Evolutionary conservation across 2,329 filamentous ascomycete species (phyloP).

Genomic region (Aspergillus udagawae): DNA sequence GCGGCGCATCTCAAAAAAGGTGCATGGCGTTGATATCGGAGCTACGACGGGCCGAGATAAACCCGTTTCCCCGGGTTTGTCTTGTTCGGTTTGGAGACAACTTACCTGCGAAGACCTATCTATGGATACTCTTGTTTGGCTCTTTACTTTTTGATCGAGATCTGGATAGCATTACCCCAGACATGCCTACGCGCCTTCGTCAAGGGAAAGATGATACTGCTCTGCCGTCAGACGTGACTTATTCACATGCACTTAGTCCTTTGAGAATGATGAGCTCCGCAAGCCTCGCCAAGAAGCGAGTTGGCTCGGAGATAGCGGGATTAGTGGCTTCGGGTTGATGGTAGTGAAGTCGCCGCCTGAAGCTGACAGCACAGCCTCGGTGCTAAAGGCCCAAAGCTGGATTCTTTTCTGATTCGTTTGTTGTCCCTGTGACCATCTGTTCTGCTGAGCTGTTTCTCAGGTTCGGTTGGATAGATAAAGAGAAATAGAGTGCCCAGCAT

Average conservation of each 20-base stretch:
- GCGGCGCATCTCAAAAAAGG: constrained; percentile 10
- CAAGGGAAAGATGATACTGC: too few species aligned
- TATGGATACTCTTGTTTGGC: not conserved
- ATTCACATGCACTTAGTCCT: too few species aligned
- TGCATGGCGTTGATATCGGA: constrained; percentile 24
- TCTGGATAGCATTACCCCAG: not conserved
- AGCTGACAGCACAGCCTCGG: not conserved
- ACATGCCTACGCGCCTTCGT: not conserved
- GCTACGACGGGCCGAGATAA: constrained; percentile 26
- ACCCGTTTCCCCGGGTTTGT: not conserved
- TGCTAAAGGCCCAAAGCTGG: not conserved
- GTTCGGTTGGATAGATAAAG: not conserved
- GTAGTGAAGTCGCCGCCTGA: not conserved
- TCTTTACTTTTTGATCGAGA: not conserved
- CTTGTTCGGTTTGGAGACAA: not conserved
- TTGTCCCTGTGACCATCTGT: not conserved
- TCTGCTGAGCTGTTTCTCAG: not conserved
- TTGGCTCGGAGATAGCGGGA: constrained; percentile 21
- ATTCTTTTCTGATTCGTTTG: not conserved
- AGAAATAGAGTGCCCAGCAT: not conserved
- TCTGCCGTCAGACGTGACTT: too few species aligned
- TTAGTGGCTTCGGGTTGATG: constrained; percentile 4
- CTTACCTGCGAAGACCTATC: not conserved
- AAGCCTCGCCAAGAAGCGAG: not conserved
- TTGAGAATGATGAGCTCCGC: not conserved